A percentile compares a stretch with the other conserved stretches of the same genome.
Evolutionary conservation across 352 stramenopile genomes (phyloP).

Genomic region (Globisporangium uncinulatum): DNA sequence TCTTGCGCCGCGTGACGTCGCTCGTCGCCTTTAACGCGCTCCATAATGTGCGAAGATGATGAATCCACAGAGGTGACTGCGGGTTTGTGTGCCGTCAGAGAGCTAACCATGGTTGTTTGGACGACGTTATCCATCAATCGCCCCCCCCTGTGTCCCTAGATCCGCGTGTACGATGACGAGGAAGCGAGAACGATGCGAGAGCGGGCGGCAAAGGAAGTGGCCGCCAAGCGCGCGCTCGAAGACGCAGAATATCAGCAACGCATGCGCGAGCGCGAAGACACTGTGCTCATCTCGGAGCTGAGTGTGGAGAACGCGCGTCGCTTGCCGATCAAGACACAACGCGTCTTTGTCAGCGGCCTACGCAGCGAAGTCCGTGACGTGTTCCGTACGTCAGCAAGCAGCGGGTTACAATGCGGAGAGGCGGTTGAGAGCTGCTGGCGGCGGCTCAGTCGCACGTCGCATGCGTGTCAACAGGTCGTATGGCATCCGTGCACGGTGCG

Average conservation of each 20-base stretch:
- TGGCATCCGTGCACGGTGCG: slow-evolving; percentile 5
- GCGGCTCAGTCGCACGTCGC: slow-evolving; percentile 27
- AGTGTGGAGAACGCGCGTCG: slow-evolving; percentile 32
- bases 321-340: slow-evolving; percentile 32
- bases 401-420: slow-evolving; percentile 26
- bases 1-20: slow-evolving; percentile 32
- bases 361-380: slow-evolving; percentile 29
- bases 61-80: background rate
- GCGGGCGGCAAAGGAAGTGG: slow-evolving; percentile 31
- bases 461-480: slow-evolving; percentile 21
- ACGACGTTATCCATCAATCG: too few relatives aligned
- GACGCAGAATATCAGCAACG: slow-evolving; percentile 34
- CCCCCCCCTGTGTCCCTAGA: slow-evolving; percentile 17
- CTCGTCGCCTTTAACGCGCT: slow-evolving; percentile 37
- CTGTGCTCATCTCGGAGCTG: slow-evolving; percentile 30
- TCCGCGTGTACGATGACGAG: slow-evolving; percentile 49
- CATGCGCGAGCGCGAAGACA: slow-evolving; percentile 21
- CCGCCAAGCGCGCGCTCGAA: slow-evolving; percentile 37
- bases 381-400: slow-evolving; percentile 16
- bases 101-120: background rate
- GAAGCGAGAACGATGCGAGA: slow-evolving; percentile 45
- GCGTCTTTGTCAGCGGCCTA: slow-evolving; percentile 36
- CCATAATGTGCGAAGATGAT: slow-evolving; percentile 21
- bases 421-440: slow-evolving; percentile 47
- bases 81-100: background rate